These are phyloP conservation scores for Petunia secreta DNA, from an alignment of 257 asterid species.

Conservation along the genomic window DNA sequence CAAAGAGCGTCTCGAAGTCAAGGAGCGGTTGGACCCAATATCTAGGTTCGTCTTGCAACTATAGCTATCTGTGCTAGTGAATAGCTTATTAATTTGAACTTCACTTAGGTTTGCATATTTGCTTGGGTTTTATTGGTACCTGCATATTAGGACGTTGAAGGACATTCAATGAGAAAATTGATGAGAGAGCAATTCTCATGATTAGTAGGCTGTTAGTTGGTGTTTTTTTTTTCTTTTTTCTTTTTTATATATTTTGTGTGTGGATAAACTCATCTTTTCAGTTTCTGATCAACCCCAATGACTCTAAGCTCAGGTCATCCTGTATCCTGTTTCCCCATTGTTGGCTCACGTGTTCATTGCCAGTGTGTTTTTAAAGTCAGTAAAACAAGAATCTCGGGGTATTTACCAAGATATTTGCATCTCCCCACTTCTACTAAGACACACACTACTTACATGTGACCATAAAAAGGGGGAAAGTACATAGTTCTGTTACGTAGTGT, in stretches of 20 bases:
- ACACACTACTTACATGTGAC: no score
- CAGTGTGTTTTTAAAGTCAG: background rate
- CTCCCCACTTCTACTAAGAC: no score
- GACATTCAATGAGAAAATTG: conserved; percentile 4
- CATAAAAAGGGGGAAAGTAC: no score
- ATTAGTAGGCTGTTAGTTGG: conserved; percentile 1
- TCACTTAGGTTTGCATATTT: background rate
- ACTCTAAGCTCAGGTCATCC: conserved; percentile 10
- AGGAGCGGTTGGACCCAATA: conserved; percentile 79
- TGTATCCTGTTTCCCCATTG: background rate
- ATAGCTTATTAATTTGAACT: conserved; percentile 16
- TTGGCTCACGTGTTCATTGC: background rate
- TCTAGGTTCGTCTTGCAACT: conserved; percentile 70
- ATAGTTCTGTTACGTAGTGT: conserved; percentile 1
- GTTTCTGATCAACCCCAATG: background rate
- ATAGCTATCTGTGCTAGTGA: conserved; percentile 16
- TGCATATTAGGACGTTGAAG: background rate
- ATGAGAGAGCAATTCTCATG: background rate
- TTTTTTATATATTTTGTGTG: background rate
- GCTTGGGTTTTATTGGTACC: background rate
- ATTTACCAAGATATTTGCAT: no score
- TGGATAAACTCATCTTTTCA: background rate
- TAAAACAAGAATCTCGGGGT: background rate
- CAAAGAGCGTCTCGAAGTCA: conserved; percentile 52
- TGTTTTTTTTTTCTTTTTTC: background rate